These are phyloP conservation scores for Cladosporium sp. DNA, from an alignment of 2,329 filamentous ascomycete genomes.

Conservation along the genomic window DNA sequence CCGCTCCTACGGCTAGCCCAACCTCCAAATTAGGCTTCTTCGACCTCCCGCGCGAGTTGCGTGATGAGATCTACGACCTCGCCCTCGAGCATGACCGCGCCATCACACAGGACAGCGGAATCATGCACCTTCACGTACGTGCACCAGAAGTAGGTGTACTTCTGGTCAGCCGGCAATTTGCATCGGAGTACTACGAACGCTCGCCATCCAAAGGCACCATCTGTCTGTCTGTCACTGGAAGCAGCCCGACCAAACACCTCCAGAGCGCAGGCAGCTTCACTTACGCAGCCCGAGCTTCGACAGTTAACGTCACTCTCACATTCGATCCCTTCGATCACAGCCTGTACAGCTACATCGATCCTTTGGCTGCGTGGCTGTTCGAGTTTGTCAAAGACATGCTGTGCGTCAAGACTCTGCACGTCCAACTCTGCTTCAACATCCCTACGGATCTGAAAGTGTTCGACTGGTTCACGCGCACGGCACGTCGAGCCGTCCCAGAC, in stretches of 20 bases:
- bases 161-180: not conserved
- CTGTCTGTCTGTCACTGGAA: not conserved
- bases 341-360: not conserved
- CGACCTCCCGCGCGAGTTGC: constrained; percentile 19
- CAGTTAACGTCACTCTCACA: not conserved
- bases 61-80: constrained; percentile 20
- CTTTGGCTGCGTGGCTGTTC: not conserved
- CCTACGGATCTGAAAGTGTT: not conserved
- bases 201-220: not conserved
- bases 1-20: not conserved
- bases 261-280: not conserved
- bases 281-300: not conserved
- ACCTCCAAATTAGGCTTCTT: not conserved
- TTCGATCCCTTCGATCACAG: not conserved
- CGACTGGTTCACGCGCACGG: not conserved
- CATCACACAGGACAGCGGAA: not conserved
- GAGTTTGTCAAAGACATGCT: not conserved
- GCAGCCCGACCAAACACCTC: not conserved
- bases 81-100: not conserved
- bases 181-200: not conserved
- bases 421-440: not conserved
- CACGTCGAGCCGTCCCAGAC: not conserved
- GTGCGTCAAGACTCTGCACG: not conserved
- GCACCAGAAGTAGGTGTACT: not conserved
- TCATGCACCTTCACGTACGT: not conserved